Evolutionary conservation across 805 yeast species (phyloP), one percentile per base, ranked within the genome.

Genomic region (Teunomyces pallodes): DNA sequence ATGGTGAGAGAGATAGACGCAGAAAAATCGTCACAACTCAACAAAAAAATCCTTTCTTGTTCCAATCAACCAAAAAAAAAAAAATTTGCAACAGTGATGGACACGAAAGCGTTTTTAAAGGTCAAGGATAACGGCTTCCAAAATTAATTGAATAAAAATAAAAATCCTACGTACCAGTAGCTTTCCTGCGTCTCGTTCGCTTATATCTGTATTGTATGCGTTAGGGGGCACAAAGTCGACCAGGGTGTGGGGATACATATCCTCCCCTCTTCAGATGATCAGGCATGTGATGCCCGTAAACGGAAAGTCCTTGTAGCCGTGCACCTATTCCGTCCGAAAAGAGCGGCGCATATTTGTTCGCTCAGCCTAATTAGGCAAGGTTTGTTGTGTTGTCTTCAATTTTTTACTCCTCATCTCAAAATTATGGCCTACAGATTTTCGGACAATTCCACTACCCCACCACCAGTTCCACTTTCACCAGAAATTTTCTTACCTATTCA

Each of bases 321-420:
- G 27, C 27, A 38, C 17, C 41, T 16, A 28, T 12, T 9, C 30
- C 28, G 30, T 29, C 41, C 30, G 5, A 38, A 38, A 20, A 10
- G 30, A 17, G 28, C 41, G 20, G 5, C 12, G 27, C 27, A 14
- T 16, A 12, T 24, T 24, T 24, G 9, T 38, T 26, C n/a, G 30
- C 7, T 20, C 30, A 14, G 39, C 41, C 30, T 26, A 38, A 38
- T 38, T 38, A 26, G 41, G 41, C 30, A 38, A 24, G 17, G 27
- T 12, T 26, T 38, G 41, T 38, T 38, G 16, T 24, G 30, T 17
- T 17, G 10, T 12, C 8, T 3, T 14, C 17, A n/a, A 8, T 32
- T 24, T 20, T 24, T 38, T 26, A 24, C 41, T 38, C 41, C 41
- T 38, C 41, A 38, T 38, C 41, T 26, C 41, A 38, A 26, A 13